phyloP scores from a whole-genome alignment of 345 rosid species.

The Salix arbutifolia region DNA sequence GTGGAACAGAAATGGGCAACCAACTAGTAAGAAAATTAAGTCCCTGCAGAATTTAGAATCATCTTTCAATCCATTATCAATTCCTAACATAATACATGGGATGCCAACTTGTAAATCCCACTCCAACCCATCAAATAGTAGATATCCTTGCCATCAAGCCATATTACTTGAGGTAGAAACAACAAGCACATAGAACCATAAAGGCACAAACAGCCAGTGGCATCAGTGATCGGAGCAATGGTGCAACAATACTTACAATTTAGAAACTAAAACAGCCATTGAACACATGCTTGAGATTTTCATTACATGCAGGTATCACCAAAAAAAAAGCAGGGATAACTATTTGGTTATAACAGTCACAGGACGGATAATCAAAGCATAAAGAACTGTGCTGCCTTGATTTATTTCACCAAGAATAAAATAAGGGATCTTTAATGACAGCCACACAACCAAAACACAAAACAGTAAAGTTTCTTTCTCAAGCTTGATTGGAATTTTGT shows the following conservation, averaged over 20 bases:
- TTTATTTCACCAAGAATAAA: neutral
- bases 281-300: neutral
- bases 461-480: neutral
- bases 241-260: neutral
- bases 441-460: neutral
- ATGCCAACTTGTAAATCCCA: neutral
- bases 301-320: neutral
- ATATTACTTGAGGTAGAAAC: neutral
- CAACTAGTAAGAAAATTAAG: neutral
- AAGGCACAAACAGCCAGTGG: neutral
- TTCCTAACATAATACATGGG: neutral
- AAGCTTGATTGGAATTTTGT: conserved; percentile 1
- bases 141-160: neutral
- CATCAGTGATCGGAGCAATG: neutral
- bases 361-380: neutral
- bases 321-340: neutral
- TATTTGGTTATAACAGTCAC: neutral
- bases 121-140: neutral
- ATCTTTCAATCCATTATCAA: neutral
- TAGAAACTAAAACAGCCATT: neutral
- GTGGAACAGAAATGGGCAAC: neutral
- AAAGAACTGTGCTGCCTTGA: neutral
- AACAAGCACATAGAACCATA: neutral
- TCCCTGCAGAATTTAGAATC: neutral
- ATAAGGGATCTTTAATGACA: neutral